Evolutionary conservation across 257 asterid genomes (phyloP), one percentile per base, ranked within the genome.

Genomic region (Solanum clarkiae): DNA sequence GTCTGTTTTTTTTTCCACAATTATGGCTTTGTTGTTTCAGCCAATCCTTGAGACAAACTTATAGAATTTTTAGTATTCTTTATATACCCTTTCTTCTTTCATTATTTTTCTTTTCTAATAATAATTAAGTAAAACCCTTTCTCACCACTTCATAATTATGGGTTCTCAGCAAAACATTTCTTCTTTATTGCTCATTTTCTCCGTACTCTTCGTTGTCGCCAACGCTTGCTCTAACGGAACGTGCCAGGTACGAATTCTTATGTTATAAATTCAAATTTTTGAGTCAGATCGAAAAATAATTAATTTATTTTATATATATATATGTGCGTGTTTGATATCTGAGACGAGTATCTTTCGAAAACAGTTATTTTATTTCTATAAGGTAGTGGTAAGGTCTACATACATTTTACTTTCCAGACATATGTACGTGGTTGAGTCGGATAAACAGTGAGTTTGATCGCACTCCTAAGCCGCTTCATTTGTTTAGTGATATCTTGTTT

Each of bases 191-290:
- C 51, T 82, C 26, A 13, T 82, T 36, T 47, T 86, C 74, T 59
- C 44, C 55, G 9, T 70, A 69, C 55, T 62, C 55, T 68, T 80
- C 40, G 26, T 22, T 55, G 88, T 59, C 5, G 68, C 88, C 60
- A 8, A 49, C 0, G 81, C 86, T 79, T 88, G 87, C 84, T 80
- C 88, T 8, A 80, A 44, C 29, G 85, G 85, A 84, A 24, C 84
- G 20, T 86, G 89, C 84, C 47, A 86, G 89, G 90, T 88, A 68
- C 7, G 32, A 55, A 59, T 44, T 32, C 8, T 26, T 10, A 18
- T 5, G 59, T 44, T 24, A 44, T 66, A 66, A 29, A 44, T 62
- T 82, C 6, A 65, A 82, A 17, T 62, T 60, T 63, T 22, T 45
- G 8, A 45, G 14, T 45, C 42, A 0, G 13, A 2, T 44, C 44